Evolutionary conservation across 345 rosid genomes (phyloP), one percentile per base, ranked within the genome.

Genomic region (Brassica nigra): DNA sequence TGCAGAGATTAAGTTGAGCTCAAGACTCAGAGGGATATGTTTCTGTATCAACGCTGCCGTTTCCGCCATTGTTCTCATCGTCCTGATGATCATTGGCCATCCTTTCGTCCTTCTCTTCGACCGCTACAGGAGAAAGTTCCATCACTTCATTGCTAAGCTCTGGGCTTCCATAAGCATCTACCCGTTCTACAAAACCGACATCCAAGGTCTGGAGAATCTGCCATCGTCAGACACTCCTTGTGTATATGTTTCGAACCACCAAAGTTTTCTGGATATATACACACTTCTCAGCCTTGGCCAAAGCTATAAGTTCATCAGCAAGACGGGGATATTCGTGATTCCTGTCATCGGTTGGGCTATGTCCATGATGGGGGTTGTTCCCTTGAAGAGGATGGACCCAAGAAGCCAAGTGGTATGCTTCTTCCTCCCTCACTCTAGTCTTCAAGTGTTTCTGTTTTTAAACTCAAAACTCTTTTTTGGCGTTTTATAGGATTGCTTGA

Each of bases 321-420:
- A 93, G 86, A 89, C 92, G 0, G 87, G 80, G 28, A 89, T 95
- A 82, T 91, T 95, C 80, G 86, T 91, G 34, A 82, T 75, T 83
- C 99, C 97, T 1, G 23, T 89, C 1, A 88, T 95, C 27, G 99
- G 99, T 4, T 95, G 99, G 98, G 98, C 95, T 64, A 95, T 95
- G 98, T 81, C 66, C 59, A 82, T 95, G 94, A 52, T 95, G 88
- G 98, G 99, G 34, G 80, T 80, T 12, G 82, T 95, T 85, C 98
- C 98, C 58, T 81, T 91, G 82, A 95, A 91, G 82, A 90, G 98
- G 76, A 89, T 88, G 97, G 98, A 93, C 67, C 87, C 87, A 82
- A 86, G 89, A 86, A 95, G 99, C 87, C 98, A 93, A 72, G 59
- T 95, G 94, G 98, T 93, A 18, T 18, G 18, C 18, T 18, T 18